Conservation (phyloP, 2,329 filamentous ascomycete genomes). For the Fusarium beomiforme region DNA sequence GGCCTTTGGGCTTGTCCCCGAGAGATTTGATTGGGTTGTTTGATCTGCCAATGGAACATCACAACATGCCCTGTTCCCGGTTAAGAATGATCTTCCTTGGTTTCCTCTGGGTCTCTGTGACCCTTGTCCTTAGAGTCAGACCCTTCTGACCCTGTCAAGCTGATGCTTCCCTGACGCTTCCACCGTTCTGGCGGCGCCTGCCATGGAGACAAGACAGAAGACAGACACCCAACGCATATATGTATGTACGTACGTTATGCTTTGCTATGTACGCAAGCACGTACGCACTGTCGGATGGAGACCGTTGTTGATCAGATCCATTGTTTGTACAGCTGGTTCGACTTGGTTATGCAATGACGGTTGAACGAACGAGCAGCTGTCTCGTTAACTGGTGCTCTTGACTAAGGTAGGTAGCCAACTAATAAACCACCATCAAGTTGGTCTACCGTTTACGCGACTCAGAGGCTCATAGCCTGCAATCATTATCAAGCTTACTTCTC, state of each 20-base stretch:
- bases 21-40: conserved; percentile 6
- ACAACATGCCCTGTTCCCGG: conserved; percentile 18
- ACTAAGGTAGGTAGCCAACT: neutral
- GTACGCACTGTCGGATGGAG: conserved; percentile 4
- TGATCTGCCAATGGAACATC: conserved; percentile 8
- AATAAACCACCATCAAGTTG: neutral
- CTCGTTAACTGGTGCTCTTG: neutral
- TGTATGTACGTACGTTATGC: too few relatives aligned
- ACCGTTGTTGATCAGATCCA: conserved; percentile 33
- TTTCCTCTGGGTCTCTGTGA: conserved; percentile 3
- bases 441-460: conserved; percentile 17
- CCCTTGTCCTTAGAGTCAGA: neutral
- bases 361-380: neutral
- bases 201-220: conserved; percentile 10
- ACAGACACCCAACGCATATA: too few relatives aligned
- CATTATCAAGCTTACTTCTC: neutral
- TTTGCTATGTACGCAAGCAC: neutral
- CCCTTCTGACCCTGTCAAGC: conserved; percentile 26
- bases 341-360: neutral
- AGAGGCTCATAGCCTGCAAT: neutral
- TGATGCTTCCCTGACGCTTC: conserved; percentile 34
- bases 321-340: conserved; percentile 9
- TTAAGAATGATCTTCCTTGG: conserved; percentile 24
- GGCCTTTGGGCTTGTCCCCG: conserved; percentile 12
- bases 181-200: conserved; percentile 35